Base-by-base conservation (phyloP, 1,284 basidiomycete species). In the Ganoderma multipileum region DNA sequence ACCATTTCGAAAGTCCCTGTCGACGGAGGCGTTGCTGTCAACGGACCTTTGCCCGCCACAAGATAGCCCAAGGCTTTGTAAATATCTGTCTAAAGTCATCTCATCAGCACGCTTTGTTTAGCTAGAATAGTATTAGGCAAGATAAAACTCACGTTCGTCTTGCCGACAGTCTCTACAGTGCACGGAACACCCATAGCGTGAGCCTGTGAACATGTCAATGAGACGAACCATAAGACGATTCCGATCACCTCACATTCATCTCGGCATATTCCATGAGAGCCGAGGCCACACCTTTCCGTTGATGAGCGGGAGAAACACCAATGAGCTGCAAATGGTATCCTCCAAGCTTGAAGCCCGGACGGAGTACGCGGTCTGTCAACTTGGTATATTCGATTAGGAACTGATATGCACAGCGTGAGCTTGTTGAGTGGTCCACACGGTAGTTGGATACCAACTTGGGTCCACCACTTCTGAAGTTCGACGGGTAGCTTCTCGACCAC, bases 261-360 rank as follows among this genome's bases (percentile, higher is more conserved):
- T 73, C 74, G 0, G 62, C 71, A 23, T 61, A 66, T 3, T 50
- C 30, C 12, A 72, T 66, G 7, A 76, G 68, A 0, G 71, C 59
- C 5, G 41, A 64, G 0, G 67, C 74, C 2, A 69, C 66, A 26
- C 75, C 75, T 38, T 70, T 72, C 36, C 47, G 44, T 59, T 73
- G 74, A 41, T 73, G 68, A 2, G 65, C 66, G 2, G 73, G 75
- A 9, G 55, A n/a, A 1, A 70, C 67, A 3, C 74, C 75, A 33
- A 76, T 68, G 26, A 73, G 41, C 55, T 76, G 75, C 26, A 73
- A 61, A 55, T 76, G 74, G n/a, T 73, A 75, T n/a, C 58, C 50
- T 9, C 65, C 72, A 8, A 72, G 67, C 62, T 76, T 76, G 4
- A 72, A 69, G 0, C 73, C 73, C 1, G 67, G 50, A 3, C 74